Evolutionary conservation across 352 stramenopile species (phyloP).

Genomic region (Pythium angustatum): DNA sequence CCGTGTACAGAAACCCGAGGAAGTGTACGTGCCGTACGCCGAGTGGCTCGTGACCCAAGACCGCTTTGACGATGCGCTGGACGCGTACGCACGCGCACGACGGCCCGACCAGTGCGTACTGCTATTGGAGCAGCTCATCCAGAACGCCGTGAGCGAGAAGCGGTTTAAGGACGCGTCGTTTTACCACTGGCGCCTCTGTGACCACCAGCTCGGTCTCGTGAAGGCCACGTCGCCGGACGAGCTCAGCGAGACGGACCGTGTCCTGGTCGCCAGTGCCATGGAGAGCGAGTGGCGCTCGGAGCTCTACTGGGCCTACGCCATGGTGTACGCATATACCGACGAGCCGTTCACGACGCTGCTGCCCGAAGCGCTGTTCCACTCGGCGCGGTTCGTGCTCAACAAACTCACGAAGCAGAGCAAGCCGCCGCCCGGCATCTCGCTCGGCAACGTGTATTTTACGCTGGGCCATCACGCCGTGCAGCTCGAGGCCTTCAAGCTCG

Average conservation of each 20-base stretch:
- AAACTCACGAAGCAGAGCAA: slow-evolving; percentile 52
- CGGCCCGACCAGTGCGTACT: slow-evolving; percentile 80
- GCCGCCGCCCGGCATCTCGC: slow-evolving; percentile 83
- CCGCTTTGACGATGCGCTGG: slow-evolving; percentile 91
- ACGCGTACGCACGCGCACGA: slow-evolving; percentile 85
- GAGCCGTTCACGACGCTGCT: slow-evolving; percentile 93
- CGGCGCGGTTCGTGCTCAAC: slow-evolving; percentile 93
- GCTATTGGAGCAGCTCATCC: slow-evolving; percentile 88
- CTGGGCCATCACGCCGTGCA: slow-evolving; percentile 91
- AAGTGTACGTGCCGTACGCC: slow-evolving; percentile 93
- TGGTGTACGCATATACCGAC: slow-evolving; percentile 92
- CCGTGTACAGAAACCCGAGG: slow-evolving; percentile 79
- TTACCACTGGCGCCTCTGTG: slow-evolving; percentile 92
- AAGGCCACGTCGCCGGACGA: slow-evolving; percentile 17
- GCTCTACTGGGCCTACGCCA: slow-evolving; percentile 93
- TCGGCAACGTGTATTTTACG: slow-evolving; percentile 93
- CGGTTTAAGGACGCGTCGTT: slow-evolving; percentile 91
- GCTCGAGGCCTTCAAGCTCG: slow-evolving; percentile 93
- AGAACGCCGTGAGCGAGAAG: slow-evolving; percentile 85
- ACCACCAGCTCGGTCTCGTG: slow-evolving; percentile 71
- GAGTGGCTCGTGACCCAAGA: slow-evolving; percentile 92
- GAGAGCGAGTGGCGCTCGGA: slow-evolving; percentile 83
- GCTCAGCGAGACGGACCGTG: slow-evolving; percentile 31
- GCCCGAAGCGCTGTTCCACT: slow-evolving; percentile 92
- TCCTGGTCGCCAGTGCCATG: slow-evolving; percentile 39